phyloP scores from a whole-genome alignment of 2,329 filamentous ascomycete species.

The Botrytis paeoniae region DNA sequence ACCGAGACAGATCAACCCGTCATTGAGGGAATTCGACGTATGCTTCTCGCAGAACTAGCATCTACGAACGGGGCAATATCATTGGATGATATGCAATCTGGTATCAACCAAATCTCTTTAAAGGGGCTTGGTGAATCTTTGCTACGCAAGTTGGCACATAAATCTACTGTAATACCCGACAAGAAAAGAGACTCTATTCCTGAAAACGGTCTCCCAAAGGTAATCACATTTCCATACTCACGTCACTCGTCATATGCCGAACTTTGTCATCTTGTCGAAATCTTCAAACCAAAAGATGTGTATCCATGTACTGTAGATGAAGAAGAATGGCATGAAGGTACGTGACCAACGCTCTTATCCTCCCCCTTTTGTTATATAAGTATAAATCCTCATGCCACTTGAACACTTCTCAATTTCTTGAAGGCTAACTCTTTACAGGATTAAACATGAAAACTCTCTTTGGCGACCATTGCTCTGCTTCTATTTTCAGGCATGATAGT shows the following conservation, averaged over 20 bases:
- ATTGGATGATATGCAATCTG: constrained; percentile 28
- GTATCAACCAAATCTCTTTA: constrained; percentile 28
- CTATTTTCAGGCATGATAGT: constrained; percentile 62
- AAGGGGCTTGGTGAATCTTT: constrained; percentile 31
- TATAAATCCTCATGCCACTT: not conserved
- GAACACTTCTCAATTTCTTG: not conserved
- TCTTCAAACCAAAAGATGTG: constrained; percentile 71
- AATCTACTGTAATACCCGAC: constrained; percentile 1
- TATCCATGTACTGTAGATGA: constrained; percentile 77
- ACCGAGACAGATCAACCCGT: constrained; percentile 30
- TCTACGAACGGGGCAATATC: constrained; percentile 31
- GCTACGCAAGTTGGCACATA: constrained; percentile 22
- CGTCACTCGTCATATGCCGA: constrained; percentile 85
- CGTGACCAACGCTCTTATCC: not conserved
- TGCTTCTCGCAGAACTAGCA: constrained; percentile 29
- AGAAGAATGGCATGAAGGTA: constrained; percentile 56
- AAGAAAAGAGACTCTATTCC: not conserved
- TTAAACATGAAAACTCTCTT: constrained; percentile 69
- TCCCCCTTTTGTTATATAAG: not conserved
- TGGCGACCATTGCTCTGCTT: constrained; percentile 61
- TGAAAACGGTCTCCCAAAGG: constrained; percentile 24
- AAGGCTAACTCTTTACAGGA: constrained; percentile 32
- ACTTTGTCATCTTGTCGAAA: constrained; percentile 65
- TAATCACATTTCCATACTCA: constrained; percentile 74
- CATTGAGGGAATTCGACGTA: constrained; percentile 39